A percentile compares a stretch with the other conserved stretches of the same genome.
Conservation (phyloP, 2,329 filamentous ascomycete genomes). For the Phyllosticta citribraziliensis region DNA sequence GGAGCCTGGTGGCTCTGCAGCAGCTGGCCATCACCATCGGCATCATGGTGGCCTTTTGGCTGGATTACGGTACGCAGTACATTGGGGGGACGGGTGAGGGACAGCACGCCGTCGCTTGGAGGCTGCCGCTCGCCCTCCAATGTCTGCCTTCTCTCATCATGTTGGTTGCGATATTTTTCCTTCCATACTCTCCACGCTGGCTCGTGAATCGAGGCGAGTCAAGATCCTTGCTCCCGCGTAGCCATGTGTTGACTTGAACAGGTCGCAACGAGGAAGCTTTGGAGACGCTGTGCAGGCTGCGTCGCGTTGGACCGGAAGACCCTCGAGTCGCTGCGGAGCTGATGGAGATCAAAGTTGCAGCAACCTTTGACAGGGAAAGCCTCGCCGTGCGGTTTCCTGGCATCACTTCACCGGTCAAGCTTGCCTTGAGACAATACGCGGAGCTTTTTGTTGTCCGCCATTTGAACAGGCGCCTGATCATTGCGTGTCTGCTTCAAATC, state of each 20-base stretch:
- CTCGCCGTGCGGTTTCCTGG: conserved; percentile 1
- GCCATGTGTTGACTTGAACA: neutral
- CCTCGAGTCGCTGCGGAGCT: neutral
- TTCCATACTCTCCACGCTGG: conserved; percentile 1
- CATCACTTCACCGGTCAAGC: neutral
- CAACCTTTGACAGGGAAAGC: conserved; percentile 4
- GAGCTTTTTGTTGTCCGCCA: neutral
- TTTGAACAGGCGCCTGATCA: conserved; percentile 1
- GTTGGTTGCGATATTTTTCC: neutral
- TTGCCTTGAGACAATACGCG: conserved; percentile 1
- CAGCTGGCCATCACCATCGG: conserved; percentile 2
- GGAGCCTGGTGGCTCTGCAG: conserved; percentile 11
- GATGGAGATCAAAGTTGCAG: neutral
- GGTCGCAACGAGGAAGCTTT: conserved; percentile 2
- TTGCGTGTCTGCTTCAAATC: conserved; percentile 8
- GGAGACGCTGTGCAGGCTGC: neutral
- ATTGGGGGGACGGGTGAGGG: conserved; percentile 7
- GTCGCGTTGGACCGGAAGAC: neutral
- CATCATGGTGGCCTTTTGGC: conserved; percentile 7
- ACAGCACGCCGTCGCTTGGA: neutral
- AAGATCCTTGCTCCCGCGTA: neutral
- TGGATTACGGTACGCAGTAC: conserved; percentile 10
- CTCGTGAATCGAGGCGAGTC: neutral
- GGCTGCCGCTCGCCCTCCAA: conserved; percentile 1
- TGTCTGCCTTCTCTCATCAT: neutral